A percentile compares a stretch with the other conserved stretches of the same genome.
Conservation (phyloP, 73 alveolate genomes). For the Tetrahymena malaccensis region DNA sequence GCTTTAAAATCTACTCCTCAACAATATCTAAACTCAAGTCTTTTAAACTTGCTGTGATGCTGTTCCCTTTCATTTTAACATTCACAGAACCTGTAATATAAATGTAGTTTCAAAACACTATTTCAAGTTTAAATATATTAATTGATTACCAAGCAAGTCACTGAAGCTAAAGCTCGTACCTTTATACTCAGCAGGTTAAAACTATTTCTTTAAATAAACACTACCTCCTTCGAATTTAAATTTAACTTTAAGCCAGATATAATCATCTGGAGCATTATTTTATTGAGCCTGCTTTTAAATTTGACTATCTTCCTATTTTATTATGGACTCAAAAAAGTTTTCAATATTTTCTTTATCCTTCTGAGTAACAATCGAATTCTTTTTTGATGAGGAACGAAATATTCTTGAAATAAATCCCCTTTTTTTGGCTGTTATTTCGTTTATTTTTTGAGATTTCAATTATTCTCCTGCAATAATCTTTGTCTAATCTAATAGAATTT, state of each 20-base stretch:
- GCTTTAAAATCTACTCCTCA: neutral
- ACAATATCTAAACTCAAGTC: neutral
- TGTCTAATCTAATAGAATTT: neutral
- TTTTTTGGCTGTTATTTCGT: neutral
- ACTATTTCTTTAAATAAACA: neutral
- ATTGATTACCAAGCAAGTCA: neutral
- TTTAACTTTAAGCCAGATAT: neutral
- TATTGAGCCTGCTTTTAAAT: neutral
- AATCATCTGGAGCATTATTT: neutral
- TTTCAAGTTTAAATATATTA: neutral
- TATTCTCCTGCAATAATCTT: neutral
- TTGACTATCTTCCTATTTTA: neutral
- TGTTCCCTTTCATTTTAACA: neutral
- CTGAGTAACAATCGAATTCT: neutral
- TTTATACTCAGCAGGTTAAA: neutral
- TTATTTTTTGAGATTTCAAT: neutral
- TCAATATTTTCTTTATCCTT: neutral
- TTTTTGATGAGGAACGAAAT: neutral
- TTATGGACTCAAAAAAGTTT: neutral
- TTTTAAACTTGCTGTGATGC: neutral
- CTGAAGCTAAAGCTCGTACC: neutral
- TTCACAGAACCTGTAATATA: neutral
- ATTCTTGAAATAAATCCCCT: neutral
- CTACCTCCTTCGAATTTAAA: neutral
- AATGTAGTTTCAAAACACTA: neutral